Conservation (phyloP, 192 early-diverging fungal species). For the Physocladia obscura region DNA sequence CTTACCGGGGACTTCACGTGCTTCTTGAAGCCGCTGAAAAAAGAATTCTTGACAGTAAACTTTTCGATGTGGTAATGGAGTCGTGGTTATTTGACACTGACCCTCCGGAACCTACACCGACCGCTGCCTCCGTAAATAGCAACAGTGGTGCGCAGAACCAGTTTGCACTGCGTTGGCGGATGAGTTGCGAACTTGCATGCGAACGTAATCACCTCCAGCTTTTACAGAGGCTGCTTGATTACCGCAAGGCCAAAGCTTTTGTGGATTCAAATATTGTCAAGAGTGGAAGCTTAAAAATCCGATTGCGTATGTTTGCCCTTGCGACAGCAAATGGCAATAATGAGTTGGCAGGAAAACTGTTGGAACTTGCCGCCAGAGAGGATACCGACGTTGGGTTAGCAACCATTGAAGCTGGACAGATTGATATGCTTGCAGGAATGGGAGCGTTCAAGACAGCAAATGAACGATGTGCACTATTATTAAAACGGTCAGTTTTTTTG, state of each 20-base stretch:
- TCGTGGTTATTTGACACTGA: too few species aligned
- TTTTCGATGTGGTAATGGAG: slow-evolving; percentile 10
- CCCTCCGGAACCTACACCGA: too few species aligned
- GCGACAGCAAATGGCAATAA: slow-evolving; percentile 4
- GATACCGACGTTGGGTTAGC: background rate
- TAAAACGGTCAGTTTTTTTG: slow-evolving; percentile 1
- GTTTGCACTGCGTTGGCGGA: slow-evolving; percentile 10
- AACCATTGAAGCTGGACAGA: background rate
- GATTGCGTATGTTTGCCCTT: slow-evolving; percentile 9
- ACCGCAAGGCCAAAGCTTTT: background rate
- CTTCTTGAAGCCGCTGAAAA: slow-evolving; percentile 8
- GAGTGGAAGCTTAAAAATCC: background rate
- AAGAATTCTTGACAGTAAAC: background rate
- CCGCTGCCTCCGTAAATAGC: too few species aligned
- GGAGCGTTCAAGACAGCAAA: background rate
- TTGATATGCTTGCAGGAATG: slow-evolving; percentile 16
- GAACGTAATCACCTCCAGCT: slow-evolving; percentile 6
- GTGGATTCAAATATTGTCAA: too few species aligned
- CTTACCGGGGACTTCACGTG: slow-evolving; percentile 15
- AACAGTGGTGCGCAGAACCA: background rate
- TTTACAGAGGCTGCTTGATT: background rate
- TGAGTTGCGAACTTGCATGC: slow-evolving; percentile 14
- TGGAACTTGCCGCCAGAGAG: background rate
- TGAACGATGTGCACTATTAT: background rate
- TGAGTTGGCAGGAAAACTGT: background rate